Base-by-base conservation (phyloP, 2,329 filamentous ascomycete species). In the Trichoderma gracile region DNA sequence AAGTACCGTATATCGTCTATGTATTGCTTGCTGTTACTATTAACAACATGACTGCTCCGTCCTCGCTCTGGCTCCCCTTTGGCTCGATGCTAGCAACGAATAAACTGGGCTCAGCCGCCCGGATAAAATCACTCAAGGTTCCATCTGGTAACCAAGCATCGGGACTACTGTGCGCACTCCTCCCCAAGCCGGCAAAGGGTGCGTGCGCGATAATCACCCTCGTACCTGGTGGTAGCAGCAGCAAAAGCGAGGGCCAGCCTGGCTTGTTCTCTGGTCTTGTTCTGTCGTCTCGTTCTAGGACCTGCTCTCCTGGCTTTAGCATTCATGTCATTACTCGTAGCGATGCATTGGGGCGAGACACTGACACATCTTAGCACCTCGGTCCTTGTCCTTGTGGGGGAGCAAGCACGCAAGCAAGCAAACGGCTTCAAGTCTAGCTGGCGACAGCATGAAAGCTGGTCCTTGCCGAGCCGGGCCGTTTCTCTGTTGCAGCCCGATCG, bases 111-210 rank as follows among this genome's bases (percentile, higher is more conserved):
- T 62, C 59, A 54, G 47, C 59, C 59, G 59, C 49, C 56, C 59
- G 59, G 59, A 38, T 62, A 62, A 62, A 62, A 62, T 62, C 59
- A 62, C 59, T 62, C 59, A 62, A 38, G 59, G 59, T 62, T 62
- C 59, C 59, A 62, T 62, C 59, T 62, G n/a, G 47, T 17, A 33
- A 33, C 49, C 59, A 61, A 38, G 38, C 46, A 61, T 50, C 56
- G 56, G 56, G 23, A 46, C 56, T 59, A 47, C 56, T 61, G 58
- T 61, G 5, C 58, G 58, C 58, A 61, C 58, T 61, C 58, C 58
- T 61, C 58, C 58, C 58, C 58, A 62, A 54, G 59, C 59, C 25
- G 59, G 59, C 57, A 61, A 61, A 50, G 46, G 38, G 23, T 61
- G 59, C 59, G 49, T 62, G 59, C 59, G 59, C 49, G 40, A 62